phyloP scores from a whole-genome alignment of 768 basidiomycete genomes.

The Kondoa malvinella region DNA sequence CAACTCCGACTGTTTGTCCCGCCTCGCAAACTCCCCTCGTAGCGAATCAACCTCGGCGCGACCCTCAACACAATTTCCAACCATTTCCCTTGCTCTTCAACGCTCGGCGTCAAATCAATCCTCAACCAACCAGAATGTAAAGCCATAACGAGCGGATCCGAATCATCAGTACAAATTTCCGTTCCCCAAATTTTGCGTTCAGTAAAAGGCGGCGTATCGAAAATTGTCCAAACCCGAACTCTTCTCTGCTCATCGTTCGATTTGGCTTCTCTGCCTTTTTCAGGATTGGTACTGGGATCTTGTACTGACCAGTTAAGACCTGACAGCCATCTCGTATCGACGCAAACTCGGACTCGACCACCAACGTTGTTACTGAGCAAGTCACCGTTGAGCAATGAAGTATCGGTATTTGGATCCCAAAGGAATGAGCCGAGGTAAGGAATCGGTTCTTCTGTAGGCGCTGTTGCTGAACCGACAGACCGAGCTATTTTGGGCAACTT shows the following conservation, averaged over 20 bases:
- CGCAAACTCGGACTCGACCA: conserved; percentile 18
- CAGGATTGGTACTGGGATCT: conserved; percentile 8
- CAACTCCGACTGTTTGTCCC: conserved; percentile 33
- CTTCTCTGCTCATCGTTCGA: not conserved
- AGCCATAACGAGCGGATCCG: conserved; percentile 32
- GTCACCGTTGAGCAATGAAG: conserved; percentile 23
- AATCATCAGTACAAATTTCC: conserved; percentile 38
- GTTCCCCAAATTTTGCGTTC: conserved; percentile 34
- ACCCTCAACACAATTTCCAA: conserved; percentile 31
- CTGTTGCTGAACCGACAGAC: not conserved
- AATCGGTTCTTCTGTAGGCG: not conserved
- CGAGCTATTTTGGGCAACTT: conserved; percentile 8
- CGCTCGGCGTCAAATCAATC: conserved; percentile 14
- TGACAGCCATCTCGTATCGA: conserved; percentile 19
- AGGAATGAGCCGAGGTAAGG: conserved; percentile 20
- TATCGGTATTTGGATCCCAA: conserved; percentile 22
- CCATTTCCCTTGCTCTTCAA: conserved; percentile 11
- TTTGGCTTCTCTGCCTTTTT: not conserved
- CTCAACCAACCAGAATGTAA: conserved; percentile 35
- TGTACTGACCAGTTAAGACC: conserved; percentile 10
- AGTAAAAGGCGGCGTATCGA: conserved; percentile 21
- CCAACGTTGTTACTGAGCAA: conserved; percentile 19
- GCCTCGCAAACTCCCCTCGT: conserved; percentile 31
- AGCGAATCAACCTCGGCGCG: conserved; percentile 32
- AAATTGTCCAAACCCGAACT: conserved; percentile 18